phyloP scores from a whole-genome alignment of 2,329 filamentous ascomycete species.

The Nemania abortiva region DNA sequence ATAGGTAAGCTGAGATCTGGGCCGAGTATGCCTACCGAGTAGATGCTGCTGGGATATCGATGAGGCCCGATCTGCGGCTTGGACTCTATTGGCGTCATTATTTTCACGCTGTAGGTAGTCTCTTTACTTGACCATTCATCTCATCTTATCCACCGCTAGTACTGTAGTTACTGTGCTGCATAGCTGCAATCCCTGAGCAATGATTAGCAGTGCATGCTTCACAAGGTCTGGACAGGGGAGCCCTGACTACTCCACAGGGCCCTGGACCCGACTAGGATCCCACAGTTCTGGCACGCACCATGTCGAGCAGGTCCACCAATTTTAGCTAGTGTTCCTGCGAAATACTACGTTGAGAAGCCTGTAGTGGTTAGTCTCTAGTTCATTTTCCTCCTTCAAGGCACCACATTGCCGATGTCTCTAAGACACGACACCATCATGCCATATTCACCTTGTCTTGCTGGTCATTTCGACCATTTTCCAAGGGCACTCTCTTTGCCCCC shows the following conservation, averaged over 20 bases:
- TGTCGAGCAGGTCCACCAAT: conserved; percentile 40
- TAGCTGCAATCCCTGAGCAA: conserved; percentile 49
- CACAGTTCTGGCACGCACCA: conserved; percentile 49
- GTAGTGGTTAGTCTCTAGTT: conserved; percentile 33
- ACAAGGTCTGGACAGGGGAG: conserved; percentile 46
- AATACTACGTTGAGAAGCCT: conserved; percentile 25
- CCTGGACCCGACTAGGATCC: conserved; percentile 45
- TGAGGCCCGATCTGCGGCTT: conserved; percentile 2
- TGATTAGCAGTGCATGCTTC: conserved; percentile 50
- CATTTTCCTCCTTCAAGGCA: conserved; percentile 30
- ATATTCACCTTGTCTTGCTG: conserved; percentile 35
- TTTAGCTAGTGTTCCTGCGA: conserved; percentile 32
- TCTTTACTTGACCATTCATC: conserved; percentile 15
- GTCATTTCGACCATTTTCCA: conserved; percentile 38
- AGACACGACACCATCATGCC: conserved; percentile 39
- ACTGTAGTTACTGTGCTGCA: conserved; percentile 37
- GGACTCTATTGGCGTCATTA: conserved; percentile 2
- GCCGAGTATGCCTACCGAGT: not conserved
- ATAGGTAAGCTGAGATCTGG: conserved; percentile 19
- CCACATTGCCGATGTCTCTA: conserved; percentile 37
- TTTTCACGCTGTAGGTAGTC: not conserved
- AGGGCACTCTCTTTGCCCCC: conserved; percentile 28
- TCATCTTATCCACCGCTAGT: conserved; percentile 33
- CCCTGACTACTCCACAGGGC: conserved; percentile 48
- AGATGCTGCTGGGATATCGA: conserved; percentile 4